Base-by-base conservation (phyloP, 2,329 filamentous ascomycete genomes). In the Sarocladium strictum region DNA sequence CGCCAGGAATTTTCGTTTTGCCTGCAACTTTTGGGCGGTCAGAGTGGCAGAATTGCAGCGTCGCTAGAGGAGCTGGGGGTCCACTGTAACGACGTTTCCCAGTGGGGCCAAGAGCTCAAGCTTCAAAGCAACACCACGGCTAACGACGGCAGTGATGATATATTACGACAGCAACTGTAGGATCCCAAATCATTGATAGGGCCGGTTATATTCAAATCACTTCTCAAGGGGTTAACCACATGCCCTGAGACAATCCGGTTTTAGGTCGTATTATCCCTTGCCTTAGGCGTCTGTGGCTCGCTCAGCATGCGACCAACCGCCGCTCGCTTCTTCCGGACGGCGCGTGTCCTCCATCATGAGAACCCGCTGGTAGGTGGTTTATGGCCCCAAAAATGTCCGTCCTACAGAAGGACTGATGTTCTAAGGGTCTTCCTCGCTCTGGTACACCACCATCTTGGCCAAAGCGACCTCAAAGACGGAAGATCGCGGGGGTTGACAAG, bases 401-500 rank as follows among this genome's bases (percentile, higher is more conserved):
- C 6, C 7, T 7, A 23, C 19, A 23, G n/a, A 5, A 5, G 9
- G 19, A 45, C 38, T 54, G 29, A 55, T 24, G 3, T 15, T 19
- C 17, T 47, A 19, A 97, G 92, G 93, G 93, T 24, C 82, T 97
- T 15, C 93, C 93, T 19, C 84, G 85, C 58, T 88, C 87, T 19
- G 91, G 86, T 29, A 75, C 73, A 2, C 71, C 73, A 3, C 73
- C 73, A 2, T 70, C 58, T n/a, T 76, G 73, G 72, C 84, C 89
- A 53, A 89, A 90, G 23, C 79, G 96, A 11, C 93, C 94, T 0
- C 82, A 90, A 62, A 86, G 87, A 64, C 83, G 90, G 60, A 85
- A 83, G 62, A 96, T 99, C 61, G 80, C 81, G 24, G 85, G 92
- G 67, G 93, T 99, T 23, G 81, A 84, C 60, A 96, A 96, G 67